These are phyloP conservation scores for Pestalotiopsis sp. DNA, from an alignment of 2,329 filamentous ascomycete species.

Conservation along the genomic window DNA sequence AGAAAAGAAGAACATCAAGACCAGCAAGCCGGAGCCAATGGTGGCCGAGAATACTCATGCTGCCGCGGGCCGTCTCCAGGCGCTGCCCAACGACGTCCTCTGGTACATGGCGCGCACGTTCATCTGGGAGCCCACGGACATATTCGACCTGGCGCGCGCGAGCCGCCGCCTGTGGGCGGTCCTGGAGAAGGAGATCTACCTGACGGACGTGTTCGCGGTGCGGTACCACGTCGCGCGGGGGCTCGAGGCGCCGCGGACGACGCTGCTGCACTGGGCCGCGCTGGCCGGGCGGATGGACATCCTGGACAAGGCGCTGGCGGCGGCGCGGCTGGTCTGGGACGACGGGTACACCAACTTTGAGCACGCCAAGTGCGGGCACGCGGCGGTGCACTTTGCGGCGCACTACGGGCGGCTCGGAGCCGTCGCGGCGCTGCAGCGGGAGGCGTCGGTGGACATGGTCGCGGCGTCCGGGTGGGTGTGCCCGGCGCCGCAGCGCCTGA, in stretches of 20 bases:
- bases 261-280: slow-evolving; percentile 2
- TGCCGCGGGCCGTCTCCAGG: neutral
- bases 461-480: neutral
- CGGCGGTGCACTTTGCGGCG: neutral
- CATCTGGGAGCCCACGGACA: neutral
- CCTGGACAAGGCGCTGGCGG: neutral
- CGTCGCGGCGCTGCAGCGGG: neutral
- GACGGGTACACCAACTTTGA: neutral
- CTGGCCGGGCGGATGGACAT: neutral
- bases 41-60: neutral
- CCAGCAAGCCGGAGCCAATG: neutral
- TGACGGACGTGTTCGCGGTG: neutral
- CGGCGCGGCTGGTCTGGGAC: neutral
- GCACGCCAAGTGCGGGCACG: slow-evolving; percentile 2
- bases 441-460: neutral
- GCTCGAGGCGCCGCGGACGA: neutral
- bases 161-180: neutral
- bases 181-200: slow-evolving; percentile 1
- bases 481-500: neutral
- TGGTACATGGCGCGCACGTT: neutral
- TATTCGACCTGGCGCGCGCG: slow-evolving; percentile 2
- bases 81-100: neutral
- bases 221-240: neutral
- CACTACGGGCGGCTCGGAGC: neutral
- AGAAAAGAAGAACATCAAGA: neutral